phyloP scores from a whole-genome alignment of 441 rosid species.

The Pelargonium myrrhifolium region DNA sequence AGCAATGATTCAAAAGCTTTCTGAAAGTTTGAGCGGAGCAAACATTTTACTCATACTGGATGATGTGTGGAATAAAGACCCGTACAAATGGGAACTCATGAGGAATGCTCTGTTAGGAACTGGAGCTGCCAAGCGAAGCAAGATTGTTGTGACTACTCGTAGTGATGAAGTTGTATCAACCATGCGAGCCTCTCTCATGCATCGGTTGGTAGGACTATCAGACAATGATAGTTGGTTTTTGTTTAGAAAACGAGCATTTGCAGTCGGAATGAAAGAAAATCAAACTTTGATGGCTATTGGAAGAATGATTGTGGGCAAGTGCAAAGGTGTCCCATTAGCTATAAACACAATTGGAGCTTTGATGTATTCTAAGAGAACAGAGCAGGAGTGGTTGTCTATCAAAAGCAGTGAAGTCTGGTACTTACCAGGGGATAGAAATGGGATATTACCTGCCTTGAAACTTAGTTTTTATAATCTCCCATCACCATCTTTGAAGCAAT shows the following conservation, averaged over 20 bases:
- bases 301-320: constrained; percentile 13
- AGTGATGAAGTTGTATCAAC: constrained; percentile 6
- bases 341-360: constrained; percentile 12
- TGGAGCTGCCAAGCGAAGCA: background rate
- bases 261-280: background rate
- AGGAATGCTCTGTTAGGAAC: background rate
- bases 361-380: background rate
- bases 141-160: constrained; percentile 13
- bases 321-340: constrained; percentile 19
- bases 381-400: constrained; percentile 13
- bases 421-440: background rate
- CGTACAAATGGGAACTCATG: constrained; percentile 9
- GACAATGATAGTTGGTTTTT: constrained; percentile 20
- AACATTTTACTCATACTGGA: constrained; percentile 1
- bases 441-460: background rate
- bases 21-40: background rate
- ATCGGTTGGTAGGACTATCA: background rate
- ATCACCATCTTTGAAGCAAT: constrained; percentile 11
- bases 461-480: constrained; percentile 13
- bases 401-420: background rate
- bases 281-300: constrained; percentile 12
- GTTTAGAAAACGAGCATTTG: constrained; percentile 6
- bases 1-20: background rate
- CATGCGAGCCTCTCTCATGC: constrained; percentile 4
- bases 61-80: constrained; percentile 20